Conservation (phyloP, 306 rosid species). For the Cucumis melo region DNA sequence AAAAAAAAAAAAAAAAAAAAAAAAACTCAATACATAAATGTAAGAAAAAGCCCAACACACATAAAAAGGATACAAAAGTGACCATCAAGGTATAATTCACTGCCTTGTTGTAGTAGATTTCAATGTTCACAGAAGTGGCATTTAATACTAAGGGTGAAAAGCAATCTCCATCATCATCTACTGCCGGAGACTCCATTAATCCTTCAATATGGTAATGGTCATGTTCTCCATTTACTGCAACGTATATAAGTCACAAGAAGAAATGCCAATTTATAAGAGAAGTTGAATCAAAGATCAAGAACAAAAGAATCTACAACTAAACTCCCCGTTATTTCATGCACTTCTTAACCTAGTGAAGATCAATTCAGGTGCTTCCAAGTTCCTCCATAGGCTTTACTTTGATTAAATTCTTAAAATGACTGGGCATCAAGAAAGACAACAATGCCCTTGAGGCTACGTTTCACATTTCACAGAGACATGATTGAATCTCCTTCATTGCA, state of each 20-base stretch:
- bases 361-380: slow-evolving; percentile 38
- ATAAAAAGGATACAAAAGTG: slow-evolving; percentile 82
- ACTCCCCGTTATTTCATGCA: slow-evolving; percentile 2
- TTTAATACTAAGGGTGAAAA: slow-evolving; percentile 69
- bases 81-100: slow-evolving; percentile 99
- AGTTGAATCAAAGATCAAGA: not conserved
- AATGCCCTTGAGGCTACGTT: slow-evolving; percentile 45
- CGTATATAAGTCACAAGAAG: slow-evolving; percentile 12
- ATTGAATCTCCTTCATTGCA: slow-evolving; percentile 55
- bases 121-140: slow-evolving; percentile 84
- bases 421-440: slow-evolving; percentile 50
- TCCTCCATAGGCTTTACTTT: slow-evolving; percentile 46
- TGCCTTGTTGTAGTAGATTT: slow-evolving; percentile 90
- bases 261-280: not conserved
- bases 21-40: not conserved
- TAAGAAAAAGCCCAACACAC: not conserved
- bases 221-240: slow-evolving; percentile 51
- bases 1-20: too few species aligned
- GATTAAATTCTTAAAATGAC: slow-evolving; percentile 44
- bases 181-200: slow-evolving; percentile 85
- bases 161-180: slow-evolving; percentile 87
- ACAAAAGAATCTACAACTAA: not conserved
- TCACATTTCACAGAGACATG: slow-evolving; percentile 41
- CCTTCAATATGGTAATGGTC: slow-evolving; percentile 77
- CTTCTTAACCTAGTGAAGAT: slow-evolving; percentile 31